phyloP scores from a whole-genome alignment of 306 rosid species.

The Quercus agrifolia region DNA sequence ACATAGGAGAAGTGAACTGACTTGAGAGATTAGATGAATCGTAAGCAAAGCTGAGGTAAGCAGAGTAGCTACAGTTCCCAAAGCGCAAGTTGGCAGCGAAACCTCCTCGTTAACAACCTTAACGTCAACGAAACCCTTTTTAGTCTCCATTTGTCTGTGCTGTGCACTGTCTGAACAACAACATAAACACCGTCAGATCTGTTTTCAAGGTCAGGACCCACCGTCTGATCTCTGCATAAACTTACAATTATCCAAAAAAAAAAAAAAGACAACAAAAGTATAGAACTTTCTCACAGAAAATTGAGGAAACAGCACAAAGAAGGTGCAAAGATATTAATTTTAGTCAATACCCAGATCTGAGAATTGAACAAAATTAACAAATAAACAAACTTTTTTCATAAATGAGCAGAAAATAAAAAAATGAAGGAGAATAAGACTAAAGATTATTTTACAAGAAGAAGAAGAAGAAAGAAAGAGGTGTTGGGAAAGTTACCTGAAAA shows the following conservation, averaged over 20 bases:
- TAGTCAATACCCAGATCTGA: neutral
- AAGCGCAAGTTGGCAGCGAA: slow-evolving; percentile 30
- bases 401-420: no score
- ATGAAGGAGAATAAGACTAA: neutral
- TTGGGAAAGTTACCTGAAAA: neutral
- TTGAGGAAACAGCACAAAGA: no score
- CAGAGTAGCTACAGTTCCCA: slow-evolving; percentile 16
- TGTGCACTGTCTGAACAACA: neutral
- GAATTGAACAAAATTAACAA: neutral
- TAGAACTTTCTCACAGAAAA: neutral
- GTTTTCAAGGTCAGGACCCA: slow-evolving; percentile 8
- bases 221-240: slow-evolving; percentile 17
- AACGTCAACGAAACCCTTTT: slow-evolving; percentile 7
- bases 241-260: neutral
- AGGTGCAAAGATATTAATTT: no score
- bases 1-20: neutral
- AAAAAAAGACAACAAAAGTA: neutral
- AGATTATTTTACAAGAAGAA: no score
- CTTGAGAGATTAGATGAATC: slow-evolving; percentile 9
- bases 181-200: slow-evolving; percentile 26
- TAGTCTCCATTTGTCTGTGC: slow-evolving; percentile 30
- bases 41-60: slow-evolving; percentile 25
- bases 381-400: neutral
- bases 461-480: no score
- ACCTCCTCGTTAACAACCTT: slow-evolving; percentile 15